Evolutionary conservation across 805 yeast genomes (phyloP).

Genomic region (Cyberlindnera mrakii): DNA sequence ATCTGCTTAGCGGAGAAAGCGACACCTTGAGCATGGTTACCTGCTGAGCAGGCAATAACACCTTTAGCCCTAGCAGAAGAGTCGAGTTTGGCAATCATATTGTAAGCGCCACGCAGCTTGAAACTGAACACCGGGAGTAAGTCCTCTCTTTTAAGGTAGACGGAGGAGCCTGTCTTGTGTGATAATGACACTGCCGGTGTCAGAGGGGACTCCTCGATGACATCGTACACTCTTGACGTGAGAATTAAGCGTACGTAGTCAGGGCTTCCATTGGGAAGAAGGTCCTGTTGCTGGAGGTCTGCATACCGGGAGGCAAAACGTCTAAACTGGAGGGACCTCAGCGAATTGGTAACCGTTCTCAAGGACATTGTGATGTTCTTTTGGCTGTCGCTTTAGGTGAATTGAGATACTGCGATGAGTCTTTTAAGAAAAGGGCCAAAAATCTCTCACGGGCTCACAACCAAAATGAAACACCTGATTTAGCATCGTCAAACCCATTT

Average conservation of each 20-base stretch:
- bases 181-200: conserved; percentile 70
- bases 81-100: conserved; percentile 86
- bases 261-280: conserved; percentile 63
- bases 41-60: conserved; percentile 97
- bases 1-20: conserved; percentile 84
- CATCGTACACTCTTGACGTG: conserved; percentile 93
- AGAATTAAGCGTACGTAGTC: conserved; percentile 88
- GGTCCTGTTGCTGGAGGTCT: conserved; percentile 38
- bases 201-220: conserved; percentile 84
- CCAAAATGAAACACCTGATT: too few relatives aligned
- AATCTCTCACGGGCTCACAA: too few relatives aligned
- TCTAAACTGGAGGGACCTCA: background rate
- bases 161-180: conserved; percentile 66
- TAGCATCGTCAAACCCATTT: too few relatives aligned
- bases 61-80: conserved; percentile 60
- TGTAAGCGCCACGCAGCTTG: conserved; percentile 95
- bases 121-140: conserved; percentile 91
- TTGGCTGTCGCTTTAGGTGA: too few relatives aligned
- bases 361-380: too few relatives aligned
- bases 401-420: too few relatives aligned
- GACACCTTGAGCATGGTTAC: conserved; percentile 99
- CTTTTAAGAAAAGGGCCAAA: too few relatives aligned
- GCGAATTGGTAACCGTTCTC: background rate
- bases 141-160: conserved; percentile 86
- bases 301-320: conserved; percentile 12